Evolutionary conservation across 139 green algal genomes (phyloP).

Genomic region (Mesostigma viride): DNA sequence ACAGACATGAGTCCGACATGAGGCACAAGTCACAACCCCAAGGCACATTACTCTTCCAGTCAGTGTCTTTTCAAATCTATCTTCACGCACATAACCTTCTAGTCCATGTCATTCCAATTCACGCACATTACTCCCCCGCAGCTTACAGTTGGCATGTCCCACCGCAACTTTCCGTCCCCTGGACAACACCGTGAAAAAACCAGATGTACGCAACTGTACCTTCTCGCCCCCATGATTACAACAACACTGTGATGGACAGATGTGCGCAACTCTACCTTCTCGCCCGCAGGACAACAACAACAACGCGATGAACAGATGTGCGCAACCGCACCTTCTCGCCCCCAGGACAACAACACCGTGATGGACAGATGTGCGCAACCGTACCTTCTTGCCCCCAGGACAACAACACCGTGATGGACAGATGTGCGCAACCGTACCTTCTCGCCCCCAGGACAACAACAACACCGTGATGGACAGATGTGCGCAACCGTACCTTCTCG

Average conservation of each 20-base stretch:
- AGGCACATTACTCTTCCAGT: too few species aligned
- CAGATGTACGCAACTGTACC: neutral
- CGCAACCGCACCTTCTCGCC: constrained; percentile 30
- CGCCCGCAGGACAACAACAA: neutral
- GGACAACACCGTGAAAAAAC: neutral
- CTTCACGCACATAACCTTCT: too few species aligned
- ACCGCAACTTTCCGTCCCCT: neutral
- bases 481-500: neutral
- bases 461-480: constrained; percentile 42
- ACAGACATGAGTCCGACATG: too few species aligned
- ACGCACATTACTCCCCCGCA: too few species aligned
- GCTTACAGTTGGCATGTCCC: neutral
- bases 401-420: neutral
- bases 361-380: constrained; percentile 89
- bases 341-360: constrained; percentile 77
- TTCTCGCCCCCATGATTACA: neutral
- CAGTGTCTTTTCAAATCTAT: too few species aligned
- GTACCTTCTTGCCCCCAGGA: too few species aligned
- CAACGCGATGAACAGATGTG: neutral
- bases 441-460: constrained; percentile 69
- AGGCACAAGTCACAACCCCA: too few species aligned
- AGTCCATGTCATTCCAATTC: too few species aligned
- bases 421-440: constrained; percentile 19
- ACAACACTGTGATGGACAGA: neutral
- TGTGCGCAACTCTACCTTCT: too few species aligned